Percentiles rank a stretch among this genome's conserved stretches.
Conservation (phyloP, 441 rosid genomes). For the Bocquillonia castaneifolia region DNA sequence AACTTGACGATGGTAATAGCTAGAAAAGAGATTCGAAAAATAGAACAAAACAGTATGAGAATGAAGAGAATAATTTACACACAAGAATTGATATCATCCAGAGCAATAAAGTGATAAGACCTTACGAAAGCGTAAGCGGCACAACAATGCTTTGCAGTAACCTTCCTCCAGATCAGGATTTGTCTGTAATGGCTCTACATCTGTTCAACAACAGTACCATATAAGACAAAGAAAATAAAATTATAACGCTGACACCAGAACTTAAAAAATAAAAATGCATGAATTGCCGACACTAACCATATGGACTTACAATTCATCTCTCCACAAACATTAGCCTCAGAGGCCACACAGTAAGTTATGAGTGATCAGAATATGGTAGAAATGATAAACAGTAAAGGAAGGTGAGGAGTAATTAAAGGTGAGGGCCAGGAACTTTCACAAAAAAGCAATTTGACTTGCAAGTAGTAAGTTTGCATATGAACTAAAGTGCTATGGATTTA, state of each 20-base stretch:
- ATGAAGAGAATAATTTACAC: constrained; percentile 19
- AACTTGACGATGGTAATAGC: not conserved
- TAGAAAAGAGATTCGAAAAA: not conserved
- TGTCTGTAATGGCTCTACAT: constrained; percentile 75
- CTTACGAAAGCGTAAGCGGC: constrained; percentile 99
- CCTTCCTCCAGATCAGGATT: constrained; percentile 74
- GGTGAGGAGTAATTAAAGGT: not conserved
- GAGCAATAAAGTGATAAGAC: constrained; percentile 51
- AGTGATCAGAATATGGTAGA: not conserved
- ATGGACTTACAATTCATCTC: not conserved
- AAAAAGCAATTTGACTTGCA: not conserved
- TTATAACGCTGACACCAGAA: not conserved
- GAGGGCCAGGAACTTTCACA: not conserved
- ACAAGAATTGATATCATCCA: constrained; percentile 25
- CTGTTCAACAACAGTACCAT: constrained; percentile 37
- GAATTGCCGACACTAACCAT: not conserved
- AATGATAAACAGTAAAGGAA: not conserved
- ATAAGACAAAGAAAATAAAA: not conserved
- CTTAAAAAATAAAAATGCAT: not conserved
- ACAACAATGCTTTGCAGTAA: constrained; percentile 81
- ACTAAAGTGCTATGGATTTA: not conserved
- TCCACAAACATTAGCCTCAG: not conserved
- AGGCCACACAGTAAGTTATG: not conserved
- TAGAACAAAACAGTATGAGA: not conserved
- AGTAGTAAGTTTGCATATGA: not conserved